Evolutionary conservation across 176 grass and related monocot genomes (phyloP), one percentile per base, ranked within the genome.

Genomic region (Lolium multiflorum): DNA sequence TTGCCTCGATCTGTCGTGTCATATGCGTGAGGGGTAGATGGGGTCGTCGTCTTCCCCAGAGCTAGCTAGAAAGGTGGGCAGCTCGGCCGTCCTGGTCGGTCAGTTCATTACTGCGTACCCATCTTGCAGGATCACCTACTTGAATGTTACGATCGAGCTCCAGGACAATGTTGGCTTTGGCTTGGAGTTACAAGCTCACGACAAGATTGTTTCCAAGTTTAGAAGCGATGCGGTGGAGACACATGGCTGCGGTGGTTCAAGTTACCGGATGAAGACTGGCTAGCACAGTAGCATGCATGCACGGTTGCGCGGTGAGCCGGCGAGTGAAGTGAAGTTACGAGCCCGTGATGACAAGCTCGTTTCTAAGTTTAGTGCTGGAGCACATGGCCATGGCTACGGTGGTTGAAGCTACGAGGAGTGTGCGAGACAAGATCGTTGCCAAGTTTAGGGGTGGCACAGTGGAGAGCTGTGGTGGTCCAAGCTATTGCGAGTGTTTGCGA

Each of bases 231-330:
- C 44, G 49, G 44, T 6, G 7, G 6, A 43, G 6, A 24, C n/a
- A 74, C 43, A 21, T 25, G 69, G 69, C 12, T 44, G 44, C 5
- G 71, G 44, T 4, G 71, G 44, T 50, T 74, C n/a, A 16, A 4
- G 71, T 50, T 25, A 12, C 21, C 25, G 5, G 61, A 14, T 66
- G 25, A 16, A 28, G 24, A 62, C 56, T 62, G 60, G 60, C 56
- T 62, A 22, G 60, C 4, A 64, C 24, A 28, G 62, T 65, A 65
- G 31, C 62, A 65, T 65, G 31, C 62, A 65, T 65, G 62, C 72
- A 50, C 9, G 4, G 47, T 25, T 46, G 41, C 5, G 41, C 41
- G 41, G 41, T 43, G 41, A 43, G 41, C 18, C 20, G 57, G 52
- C 9, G 62, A 15, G 47, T 10, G 47, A 49, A 15, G 47, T 10